phyloP scores from a whole-genome alignment of 768 basidiomycete genomes.

The Sarcomyxa edulis region DNA sequence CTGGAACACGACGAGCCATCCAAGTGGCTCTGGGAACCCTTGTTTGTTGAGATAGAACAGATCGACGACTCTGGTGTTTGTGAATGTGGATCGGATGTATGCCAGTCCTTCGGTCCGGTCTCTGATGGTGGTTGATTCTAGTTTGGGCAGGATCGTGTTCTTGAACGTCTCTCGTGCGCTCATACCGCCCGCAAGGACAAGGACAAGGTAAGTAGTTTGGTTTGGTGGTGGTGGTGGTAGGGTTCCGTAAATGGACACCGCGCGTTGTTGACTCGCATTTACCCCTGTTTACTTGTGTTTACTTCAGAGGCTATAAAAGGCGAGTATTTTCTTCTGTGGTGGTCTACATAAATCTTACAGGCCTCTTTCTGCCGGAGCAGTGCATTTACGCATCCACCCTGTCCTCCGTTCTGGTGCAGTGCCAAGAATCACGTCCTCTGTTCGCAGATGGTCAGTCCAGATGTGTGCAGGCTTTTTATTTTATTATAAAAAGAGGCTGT shows the following conservation, averaged over 20 bases:
- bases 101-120: conserved; percentile 63
- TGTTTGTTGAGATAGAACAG: conserved; percentile 34
- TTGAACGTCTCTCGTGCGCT: neutral
- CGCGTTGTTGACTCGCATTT: conserved; percentile 4
- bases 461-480: no score
- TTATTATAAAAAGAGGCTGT: no score
- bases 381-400: conserved; percentile 50
- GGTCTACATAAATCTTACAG: conserved; percentile 17
- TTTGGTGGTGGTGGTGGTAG: neutral
- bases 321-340: conserved; percentile 8
- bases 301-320: neutral
- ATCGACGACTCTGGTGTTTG: conserved; percentile 38
- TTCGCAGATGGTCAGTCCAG: no score
- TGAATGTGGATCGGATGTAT: conserved; percentile 45
- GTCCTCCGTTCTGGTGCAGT: conserved; percentile 78
- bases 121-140: conserved; percentile 61
- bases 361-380: conserved; percentile 82
- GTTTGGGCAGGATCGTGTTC: conserved; percentile 40
- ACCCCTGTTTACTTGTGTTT: conserved; percentile 6
- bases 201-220: neutral
- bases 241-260: conserved; percentile 1
- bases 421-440: no score
- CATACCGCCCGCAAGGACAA: neutral
- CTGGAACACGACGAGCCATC: conserved; percentile 68
- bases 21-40: conserved; percentile 25